phyloP scores from a whole-genome alignment of 805 yeast species.

The Saccharomycopsis guyanensis region DNA sequence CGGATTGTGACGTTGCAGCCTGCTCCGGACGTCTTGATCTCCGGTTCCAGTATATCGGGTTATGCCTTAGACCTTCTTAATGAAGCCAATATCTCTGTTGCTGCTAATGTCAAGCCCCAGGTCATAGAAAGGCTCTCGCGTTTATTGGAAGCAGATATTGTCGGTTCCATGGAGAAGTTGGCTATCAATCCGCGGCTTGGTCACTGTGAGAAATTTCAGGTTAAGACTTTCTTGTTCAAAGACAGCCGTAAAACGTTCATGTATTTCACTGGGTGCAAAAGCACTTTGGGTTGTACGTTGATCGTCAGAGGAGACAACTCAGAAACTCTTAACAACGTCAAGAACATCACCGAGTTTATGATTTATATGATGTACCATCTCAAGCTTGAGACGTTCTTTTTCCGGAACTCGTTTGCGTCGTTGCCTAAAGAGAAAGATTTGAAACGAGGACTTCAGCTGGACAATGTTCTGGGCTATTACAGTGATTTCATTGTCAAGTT shows the following conservation, averaged over 20 bases:
- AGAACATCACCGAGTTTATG: conserved; percentile 74
- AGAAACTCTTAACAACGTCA: conserved; percentile 54
- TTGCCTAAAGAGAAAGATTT: conserved; percentile 12
- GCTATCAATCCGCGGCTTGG: conserved; percentile 71
- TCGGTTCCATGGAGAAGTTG: conserved; percentile 77
- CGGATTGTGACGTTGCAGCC: conserved; percentile 54
- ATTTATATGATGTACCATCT: conserved; percentile 71
- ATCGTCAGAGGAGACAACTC: conserved; percentile 72
- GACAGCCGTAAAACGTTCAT: conserved; percentile 60
- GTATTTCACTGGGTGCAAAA: conserved; percentile 71
- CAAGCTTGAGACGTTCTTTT: conserved; percentile 67
- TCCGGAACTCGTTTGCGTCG: conserved; percentile 28
- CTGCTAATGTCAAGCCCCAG: conserved; percentile 71
- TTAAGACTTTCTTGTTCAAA: conserved; percentile 53
- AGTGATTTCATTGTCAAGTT: conserved; percentile 34
- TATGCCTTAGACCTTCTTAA: conserved; percentile 66
- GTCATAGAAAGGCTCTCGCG: conserved; percentile 73
- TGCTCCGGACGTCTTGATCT: conserved; percentile 70
- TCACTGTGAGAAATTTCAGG: conserved; percentile 62
- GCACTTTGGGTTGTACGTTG: conserved; percentile 75
- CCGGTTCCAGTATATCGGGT: conserved; percentile 76
- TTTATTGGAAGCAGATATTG: conserved; percentile 76
- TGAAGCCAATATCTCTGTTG: conserved; percentile 73
- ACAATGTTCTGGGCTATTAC: conserved; percentile 26
- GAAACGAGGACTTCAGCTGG: background rate